A percentile compares a stretch with the other conserved stretches of the same genome.
These are phyloP conservation scores for Beverwykella pulmonaria DNA, from an alignment of 495 filamentous ascomycete genomes.

Conservation along the genomic window DNA sequence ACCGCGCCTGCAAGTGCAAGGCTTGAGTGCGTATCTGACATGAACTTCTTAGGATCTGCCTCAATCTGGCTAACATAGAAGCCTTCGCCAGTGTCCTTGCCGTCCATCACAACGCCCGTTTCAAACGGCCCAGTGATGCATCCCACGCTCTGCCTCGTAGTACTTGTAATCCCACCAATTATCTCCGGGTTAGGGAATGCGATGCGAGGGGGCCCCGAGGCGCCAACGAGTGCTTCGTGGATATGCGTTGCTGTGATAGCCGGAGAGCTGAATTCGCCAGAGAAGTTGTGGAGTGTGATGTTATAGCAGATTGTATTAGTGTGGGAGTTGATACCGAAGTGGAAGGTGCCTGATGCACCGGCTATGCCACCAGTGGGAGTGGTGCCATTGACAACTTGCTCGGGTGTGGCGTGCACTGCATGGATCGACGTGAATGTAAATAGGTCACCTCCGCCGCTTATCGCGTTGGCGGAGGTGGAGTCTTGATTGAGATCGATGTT, in stretches of 20 bases:
- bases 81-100: conserved; percentile 45
- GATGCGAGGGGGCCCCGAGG: conserved; percentile 46
- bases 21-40: conserved; percentile 47
- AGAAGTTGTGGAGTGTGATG: conserved; percentile 46
- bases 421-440: conserved; percentile 50
- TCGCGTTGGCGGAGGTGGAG: background rate
- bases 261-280: conserved; percentile 45
- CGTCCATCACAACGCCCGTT: conserved; percentile 45
- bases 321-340: conserved; percentile 48
- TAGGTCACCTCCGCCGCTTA: conserved; percentile 7
- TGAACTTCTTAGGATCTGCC: conserved; percentile 45
- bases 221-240: conserved; percentile 47
- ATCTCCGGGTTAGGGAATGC: conserved; percentile 50
- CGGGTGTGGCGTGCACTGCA: conserved; percentile 44
- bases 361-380: conserved; percentile 42
- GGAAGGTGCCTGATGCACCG: conserved; percentile 44
- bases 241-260: conserved; percentile 51
- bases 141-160: conserved; percentile 42
- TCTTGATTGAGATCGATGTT: conserved; percentile 19
- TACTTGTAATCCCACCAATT: conserved; percentile 19
- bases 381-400: conserved; percentile 48
- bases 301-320: conserved; percentile 50
- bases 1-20: conserved; percentile 45
- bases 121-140: conserved; percentile 50
- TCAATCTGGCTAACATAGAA: conserved; percentile 48